phyloP scores from a whole-genome alignment of 2,329 filamentous ascomycete species.

The Didymella exigua region DNA sequence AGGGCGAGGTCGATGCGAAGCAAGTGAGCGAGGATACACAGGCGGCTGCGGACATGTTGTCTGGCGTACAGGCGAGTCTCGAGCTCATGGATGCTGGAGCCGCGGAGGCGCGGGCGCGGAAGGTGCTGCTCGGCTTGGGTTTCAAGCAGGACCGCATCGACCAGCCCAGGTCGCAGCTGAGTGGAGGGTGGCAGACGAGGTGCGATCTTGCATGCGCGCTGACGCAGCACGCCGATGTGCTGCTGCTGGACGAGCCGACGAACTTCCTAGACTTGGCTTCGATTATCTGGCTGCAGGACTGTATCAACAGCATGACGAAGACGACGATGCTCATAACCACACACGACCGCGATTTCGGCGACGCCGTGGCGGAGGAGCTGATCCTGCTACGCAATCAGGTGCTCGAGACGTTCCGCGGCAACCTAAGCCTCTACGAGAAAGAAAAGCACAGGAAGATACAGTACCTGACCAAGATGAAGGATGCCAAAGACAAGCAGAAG shows the following conservation, averaged over 20 bases:
- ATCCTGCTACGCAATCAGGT: slow-evolving; percentile 75
- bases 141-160: slow-evolving; percentile 68
- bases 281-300: slow-evolving; percentile 82
- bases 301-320: slow-evolving; percentile 63
- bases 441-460: slow-evolving; percentile 70
- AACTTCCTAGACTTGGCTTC: slow-evolving; percentile 84
- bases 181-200: slow-evolving; percentile 64
- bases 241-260: slow-evolving; percentile 85
- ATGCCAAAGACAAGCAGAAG: slow-evolving; percentile 79
- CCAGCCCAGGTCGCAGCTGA: slow-evolving; percentile 68
- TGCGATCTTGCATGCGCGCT: slow-evolving; percentile 60
- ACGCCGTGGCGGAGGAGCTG: slow-evolving; percentile 75
- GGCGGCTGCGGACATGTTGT: slow-evolving; percentile 71
- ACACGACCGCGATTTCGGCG: slow-evolving; percentile 82
- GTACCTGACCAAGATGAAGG: slow-evolving; percentile 75
- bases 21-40: slow-evolving; percentile 69
- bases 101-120: slow-evolving; percentile 69
- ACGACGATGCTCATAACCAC: slow-evolving; percentile 79
- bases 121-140: slow-evolving; percentile 68
- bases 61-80: slow-evolving; percentile 69
- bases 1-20: slow-evolving; percentile 62
- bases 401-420: slow-evolving; percentile 76
- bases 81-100: slow-evolving; percentile 66
- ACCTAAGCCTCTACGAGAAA: slow-evolving; percentile 72
- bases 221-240: slow-evolving; percentile 74